phyloP scores from a whole-genome alignment of 768 basidiomycete genomes.

The Leccinellum luteum region DNA sequence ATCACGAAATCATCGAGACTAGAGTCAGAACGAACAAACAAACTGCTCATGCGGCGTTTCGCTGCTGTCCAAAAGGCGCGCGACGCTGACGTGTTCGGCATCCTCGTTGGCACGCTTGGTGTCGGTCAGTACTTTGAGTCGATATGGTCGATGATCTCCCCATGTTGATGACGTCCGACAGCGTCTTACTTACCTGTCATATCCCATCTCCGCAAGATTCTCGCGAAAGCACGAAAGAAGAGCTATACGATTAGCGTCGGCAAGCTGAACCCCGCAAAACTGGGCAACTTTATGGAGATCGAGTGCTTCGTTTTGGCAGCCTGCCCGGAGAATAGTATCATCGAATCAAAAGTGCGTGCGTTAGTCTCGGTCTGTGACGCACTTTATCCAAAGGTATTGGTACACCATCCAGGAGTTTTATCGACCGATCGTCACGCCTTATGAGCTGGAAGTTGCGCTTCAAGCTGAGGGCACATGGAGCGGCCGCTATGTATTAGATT shows the following conservation, averaged over 20 bases:
- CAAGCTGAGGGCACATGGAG: slow-evolving; percentile 69
- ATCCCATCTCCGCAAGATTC: slow-evolving; percentile 67
- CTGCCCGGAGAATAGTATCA: slow-evolving; percentile 88
- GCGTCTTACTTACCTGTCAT: slow-evolving; percentile 87
- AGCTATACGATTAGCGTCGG: slow-evolving; percentile 94
- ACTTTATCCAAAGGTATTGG: background rate
- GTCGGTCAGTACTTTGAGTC: slow-evolving; percentile 52
- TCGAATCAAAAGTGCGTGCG: slow-evolving; percentile 59
- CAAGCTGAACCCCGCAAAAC: slow-evolving; percentile 90
- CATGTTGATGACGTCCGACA: slow-evolving; percentile 26
- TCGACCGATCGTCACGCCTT: slow-evolving; percentile 90
- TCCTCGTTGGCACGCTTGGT: slow-evolving; percentile 91
- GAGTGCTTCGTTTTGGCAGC: slow-evolving; percentile 95
- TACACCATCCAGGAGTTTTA: slow-evolving; percentile 80
- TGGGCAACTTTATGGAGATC: slow-evolving; percentile 94
- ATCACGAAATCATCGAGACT: slow-evolving; percentile 41
- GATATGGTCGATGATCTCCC: background rate
- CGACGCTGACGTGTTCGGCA: slow-evolving; percentile 92
- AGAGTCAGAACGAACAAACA: slow-evolving; percentile 72
- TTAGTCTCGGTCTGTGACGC: background rate
- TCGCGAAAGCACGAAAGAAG: slow-evolving; percentile 74
- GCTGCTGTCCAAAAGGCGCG: slow-evolving; percentile 82
- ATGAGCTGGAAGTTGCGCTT: slow-evolving; percentile 82
- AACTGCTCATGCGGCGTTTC: slow-evolving; percentile 86
- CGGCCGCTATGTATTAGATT: slow-evolving; percentile 76